These are phyloP conservation scores for Yamadazyma kitorensis DNA, from an alignment of 805 yeast genomes.

Conservation along the genomic window DNA sequence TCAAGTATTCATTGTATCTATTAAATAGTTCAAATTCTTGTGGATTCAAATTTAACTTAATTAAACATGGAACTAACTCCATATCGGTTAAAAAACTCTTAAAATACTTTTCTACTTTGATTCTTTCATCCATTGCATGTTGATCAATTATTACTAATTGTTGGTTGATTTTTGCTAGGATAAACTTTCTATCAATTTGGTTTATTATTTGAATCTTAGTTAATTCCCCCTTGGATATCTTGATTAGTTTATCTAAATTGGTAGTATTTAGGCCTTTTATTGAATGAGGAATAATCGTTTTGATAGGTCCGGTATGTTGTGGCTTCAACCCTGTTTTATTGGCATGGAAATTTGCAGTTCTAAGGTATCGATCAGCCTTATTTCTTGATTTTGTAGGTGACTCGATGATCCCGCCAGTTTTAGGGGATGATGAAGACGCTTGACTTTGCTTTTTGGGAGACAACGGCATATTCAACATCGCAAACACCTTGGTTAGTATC, in stretches of 20 bases:
- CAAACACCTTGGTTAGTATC: background rate
- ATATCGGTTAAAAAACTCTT: background rate
- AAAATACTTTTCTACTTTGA: constrained; percentile 53
- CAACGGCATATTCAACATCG: too few relatives aligned
- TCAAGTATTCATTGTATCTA: constrained; percentile 13
- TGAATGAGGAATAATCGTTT: too few relatives aligned
- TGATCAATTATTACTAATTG: constrained; percentile 59
- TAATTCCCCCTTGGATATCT: constrained; percentile 19
- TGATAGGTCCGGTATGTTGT: too few relatives aligned
- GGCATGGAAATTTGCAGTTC: too few relatives aligned
- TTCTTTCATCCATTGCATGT: constrained; percentile 83
- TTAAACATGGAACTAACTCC: background rate
- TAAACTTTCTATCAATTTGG: constrained; percentile 66
- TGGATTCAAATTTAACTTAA: background rate
- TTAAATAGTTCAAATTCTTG: constrained; percentile 12
- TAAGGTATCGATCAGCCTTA: too few relatives aligned
- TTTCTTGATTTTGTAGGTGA: too few relatives aligned
- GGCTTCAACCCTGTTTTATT: too few relatives aligned
- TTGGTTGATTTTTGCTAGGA: constrained; percentile 39
- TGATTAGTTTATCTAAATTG: too few relatives aligned
- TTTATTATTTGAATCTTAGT: constrained; percentile 4
- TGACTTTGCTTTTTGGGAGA: background rate
- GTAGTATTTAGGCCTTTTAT: too few relatives aligned
- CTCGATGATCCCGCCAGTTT: too few relatives aligned
- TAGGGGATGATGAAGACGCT: too few relatives aligned